Conservation (phyloP, 768 basidiomycete species). For the Myochromella boudieri region DNA sequence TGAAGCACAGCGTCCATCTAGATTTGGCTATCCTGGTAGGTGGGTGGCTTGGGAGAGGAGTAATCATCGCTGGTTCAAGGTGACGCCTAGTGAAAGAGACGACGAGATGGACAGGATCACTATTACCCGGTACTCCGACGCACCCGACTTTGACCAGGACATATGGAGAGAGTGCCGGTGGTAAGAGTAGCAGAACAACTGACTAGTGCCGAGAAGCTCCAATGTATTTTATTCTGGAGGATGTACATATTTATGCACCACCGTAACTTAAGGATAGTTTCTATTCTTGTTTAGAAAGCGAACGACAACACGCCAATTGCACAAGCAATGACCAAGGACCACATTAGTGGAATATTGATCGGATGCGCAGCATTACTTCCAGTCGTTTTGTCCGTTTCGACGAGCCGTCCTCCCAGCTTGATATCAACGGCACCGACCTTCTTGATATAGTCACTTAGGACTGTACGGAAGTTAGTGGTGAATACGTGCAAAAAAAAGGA, state of each 20-base stretch:
- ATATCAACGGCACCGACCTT: neutral
- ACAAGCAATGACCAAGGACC: neutral
- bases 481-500: neutral
- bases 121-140: neutral
- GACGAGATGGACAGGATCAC: neutral
- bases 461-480: neutral
- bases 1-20: neutral
- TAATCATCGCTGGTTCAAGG: neutral
- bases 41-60: neutral
- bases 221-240: too few species aligned
- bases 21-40: neutral
- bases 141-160: neutral
- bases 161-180: neutral
- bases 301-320: too few species aligned
- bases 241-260: too few species aligned
- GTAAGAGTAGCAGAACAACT: too few species aligned
- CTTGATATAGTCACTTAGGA: constrained; percentile 2
- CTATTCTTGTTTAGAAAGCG: too few species aligned
- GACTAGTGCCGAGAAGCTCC: too few species aligned
- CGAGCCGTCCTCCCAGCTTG: neutral
- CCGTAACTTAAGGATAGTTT: too few species aligned
- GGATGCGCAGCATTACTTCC: neutral
- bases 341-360: neutral
- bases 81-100: neutral
- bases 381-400: constrained; percentile 1